These are phyloP conservation scores for Emmonsia crescens DNA, from an alignment of 2,329 filamentous ascomycete genomes.

Conservation along the genomic window DNA sequence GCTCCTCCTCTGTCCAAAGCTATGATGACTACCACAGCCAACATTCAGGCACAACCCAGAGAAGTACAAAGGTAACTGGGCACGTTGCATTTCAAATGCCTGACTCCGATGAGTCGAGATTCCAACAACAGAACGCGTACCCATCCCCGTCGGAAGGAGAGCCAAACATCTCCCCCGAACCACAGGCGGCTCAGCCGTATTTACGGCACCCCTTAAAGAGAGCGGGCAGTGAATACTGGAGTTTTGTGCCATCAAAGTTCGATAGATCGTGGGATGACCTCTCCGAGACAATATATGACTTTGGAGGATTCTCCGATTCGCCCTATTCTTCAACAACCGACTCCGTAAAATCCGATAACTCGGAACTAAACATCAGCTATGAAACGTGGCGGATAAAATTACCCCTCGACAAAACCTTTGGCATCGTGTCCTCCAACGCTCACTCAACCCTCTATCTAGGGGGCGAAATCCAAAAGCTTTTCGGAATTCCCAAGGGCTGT, in stretches of 20 bases:
- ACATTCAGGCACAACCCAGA: background rate
- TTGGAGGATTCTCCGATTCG: conserved; percentile 2
- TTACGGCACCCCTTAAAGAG: background rate
- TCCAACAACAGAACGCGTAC: background rate
- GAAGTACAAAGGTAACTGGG: background rate
- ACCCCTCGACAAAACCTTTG: background rate
- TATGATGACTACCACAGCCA: background rate
- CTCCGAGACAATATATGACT: conserved; percentile 1
- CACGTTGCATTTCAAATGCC: background rate
- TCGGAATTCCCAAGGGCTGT: conserved; percentile 1
- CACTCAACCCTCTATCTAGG: background rate
- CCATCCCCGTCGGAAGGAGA: background rate
- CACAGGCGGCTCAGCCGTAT: background rate
- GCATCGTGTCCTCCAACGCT: background rate
- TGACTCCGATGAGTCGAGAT: background rate
- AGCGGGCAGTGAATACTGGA: conserved; percentile 2
- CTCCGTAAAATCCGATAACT: background rate
- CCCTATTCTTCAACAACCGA: background rate
- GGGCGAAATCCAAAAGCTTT: background rate
- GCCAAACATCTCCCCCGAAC: background rate
- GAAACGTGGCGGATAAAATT: background rate
- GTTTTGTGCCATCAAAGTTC: background rate
- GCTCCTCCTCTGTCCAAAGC: background rate
- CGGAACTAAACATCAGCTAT: background rate
- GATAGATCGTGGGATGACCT: background rate